Conservation (phyloP, 164 flowering plant genomes). For the Tetracentron sinense region DNA sequence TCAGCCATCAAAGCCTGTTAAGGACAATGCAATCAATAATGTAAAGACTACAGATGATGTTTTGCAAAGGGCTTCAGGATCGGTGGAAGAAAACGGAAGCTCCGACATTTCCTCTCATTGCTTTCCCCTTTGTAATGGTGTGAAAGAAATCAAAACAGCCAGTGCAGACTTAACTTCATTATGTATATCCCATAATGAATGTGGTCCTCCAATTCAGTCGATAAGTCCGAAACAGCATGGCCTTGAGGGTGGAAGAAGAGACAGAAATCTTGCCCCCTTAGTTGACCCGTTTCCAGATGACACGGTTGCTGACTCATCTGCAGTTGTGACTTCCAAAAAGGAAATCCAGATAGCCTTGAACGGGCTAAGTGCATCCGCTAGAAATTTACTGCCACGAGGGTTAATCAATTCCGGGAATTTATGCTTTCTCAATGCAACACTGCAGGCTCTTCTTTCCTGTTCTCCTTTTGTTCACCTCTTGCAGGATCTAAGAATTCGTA, state of each 20-base stretch:
- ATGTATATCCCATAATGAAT: conserved; percentile 21
- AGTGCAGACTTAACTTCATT: conserved; percentile 14
- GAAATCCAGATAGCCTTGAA: conserved; percentile 22
- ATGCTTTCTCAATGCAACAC: conserved; percentile 92
- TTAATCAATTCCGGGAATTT: conserved; percentile 83
- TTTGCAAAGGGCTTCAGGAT: conserved; percentile 9
- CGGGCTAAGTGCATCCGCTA: conserved; percentile 19
- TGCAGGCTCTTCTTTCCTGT: conserved; percentile 92
- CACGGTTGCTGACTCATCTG: conserved; percentile 15
- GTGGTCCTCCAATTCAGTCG: conserved; percentile 22
- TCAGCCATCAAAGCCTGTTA: conserved; percentile 12
- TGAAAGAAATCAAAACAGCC: conserved; percentile 16
- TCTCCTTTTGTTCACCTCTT: conserved; percentile 80
- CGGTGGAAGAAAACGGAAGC: conserved; percentile 43
- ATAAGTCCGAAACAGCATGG: conserved; percentile 15
- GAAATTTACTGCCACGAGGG: conserved; percentile 65
- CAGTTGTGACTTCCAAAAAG: conserved; percentile 14
- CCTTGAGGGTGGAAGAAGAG: conserved; percentile 25
- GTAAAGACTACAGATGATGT: conserved; percentile 12
- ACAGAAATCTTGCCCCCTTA: not conserved
- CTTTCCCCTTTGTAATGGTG: conserved; percentile 26
- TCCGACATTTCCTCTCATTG: conserved; percentile 7
- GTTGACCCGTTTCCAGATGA: conserved; percentile 16
- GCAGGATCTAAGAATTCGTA: conserved; percentile 50
- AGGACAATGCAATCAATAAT: conserved; percentile 14